Conservation (phyloP, 306 rosid species). For the Vigna reflexopilosa region DNA sequence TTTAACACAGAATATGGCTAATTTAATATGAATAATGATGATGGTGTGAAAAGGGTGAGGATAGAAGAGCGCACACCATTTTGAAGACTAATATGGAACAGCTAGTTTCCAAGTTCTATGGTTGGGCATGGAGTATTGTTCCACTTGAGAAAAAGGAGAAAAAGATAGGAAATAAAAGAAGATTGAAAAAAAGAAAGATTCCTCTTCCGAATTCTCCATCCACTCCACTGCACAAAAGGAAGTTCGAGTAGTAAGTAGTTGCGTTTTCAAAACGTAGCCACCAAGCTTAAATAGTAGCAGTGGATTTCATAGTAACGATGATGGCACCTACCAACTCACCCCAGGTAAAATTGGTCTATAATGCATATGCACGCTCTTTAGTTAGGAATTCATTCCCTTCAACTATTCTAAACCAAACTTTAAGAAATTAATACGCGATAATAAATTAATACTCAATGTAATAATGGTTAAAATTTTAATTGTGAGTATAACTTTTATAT, state of each 20-base stretch:
- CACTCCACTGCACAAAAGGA: conserved; percentile 20
- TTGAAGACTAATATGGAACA: conserved; percentile 50
- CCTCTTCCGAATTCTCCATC: background rate
- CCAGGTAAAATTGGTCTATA: background rate
- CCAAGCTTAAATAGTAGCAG: conserved; percentile 3
- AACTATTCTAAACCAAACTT: background rate
- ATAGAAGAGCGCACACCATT: conserved; percentile 46
- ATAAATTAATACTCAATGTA: background rate
- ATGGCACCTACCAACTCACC: conserved; percentile 35
- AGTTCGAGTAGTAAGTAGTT: conserved; percentile 26
- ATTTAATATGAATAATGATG: too few relatives aligned
- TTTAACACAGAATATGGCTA: too few relatives aligned
- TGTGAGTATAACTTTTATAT: too few relatives aligned
- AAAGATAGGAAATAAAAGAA: background rate
- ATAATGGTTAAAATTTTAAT: too few relatives aligned
- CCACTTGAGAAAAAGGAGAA: background rate
- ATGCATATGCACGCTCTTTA: conserved; percentile 20
- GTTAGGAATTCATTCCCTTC: conserved; percentile 33
- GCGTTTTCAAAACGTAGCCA: conserved; percentile 36
- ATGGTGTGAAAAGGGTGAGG: conserved; percentile 39
- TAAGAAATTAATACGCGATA: background rate
- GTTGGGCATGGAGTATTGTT: background rate
- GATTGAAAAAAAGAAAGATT: background rate
- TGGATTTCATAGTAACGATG: conserved; percentile 10
- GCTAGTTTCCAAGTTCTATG: conserved; percentile 53